Evolutionary conservation across 345 rosid genomes (phyloP).

Genomic region (Citrus unshiu): DNA sequence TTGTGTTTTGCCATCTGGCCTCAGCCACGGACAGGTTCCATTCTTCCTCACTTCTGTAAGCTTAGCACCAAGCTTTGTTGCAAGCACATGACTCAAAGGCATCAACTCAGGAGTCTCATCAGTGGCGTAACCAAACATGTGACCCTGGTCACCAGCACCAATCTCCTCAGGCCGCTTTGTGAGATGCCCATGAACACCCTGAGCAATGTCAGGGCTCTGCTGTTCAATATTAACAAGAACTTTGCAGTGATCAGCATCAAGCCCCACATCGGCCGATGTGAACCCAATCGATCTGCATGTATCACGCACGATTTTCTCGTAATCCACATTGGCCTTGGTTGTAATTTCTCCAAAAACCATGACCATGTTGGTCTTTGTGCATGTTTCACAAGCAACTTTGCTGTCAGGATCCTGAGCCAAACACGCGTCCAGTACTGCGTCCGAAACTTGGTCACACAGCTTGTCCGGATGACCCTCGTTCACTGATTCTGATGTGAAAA

Average conservation of each 20-base stretch:
- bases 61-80: slow-evolving; percentile 75
- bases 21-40: slow-evolving; percentile 48
- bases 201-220: slow-evolving; percentile 73
- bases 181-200: slow-evolving; percentile 72
- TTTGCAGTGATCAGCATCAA: slow-evolving; percentile 66
- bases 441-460: slow-evolving; percentile 75
- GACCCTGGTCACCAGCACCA: slow-evolving; percentile 81
- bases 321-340: slow-evolving; percentile 61
- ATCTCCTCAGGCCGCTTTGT: slow-evolving; percentile 63
- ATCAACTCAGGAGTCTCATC: slow-evolving; percentile 73
- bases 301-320: slow-evolving; percentile 65
- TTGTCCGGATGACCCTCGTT: slow-evolving; percentile 84
- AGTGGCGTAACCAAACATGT: slow-evolving; percentile 74
- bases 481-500: slow-evolving; percentile 70
- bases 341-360: slow-evolving; percentile 79
- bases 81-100: slow-evolving; percentile 70
- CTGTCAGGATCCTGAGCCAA: slow-evolving; percentile 66
- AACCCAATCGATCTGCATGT: slow-evolving; percentile 68
- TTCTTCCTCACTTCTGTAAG: slow-evolving; percentile 68
- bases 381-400: slow-evolving; percentile 76
- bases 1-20: slow-evolving; percentile 64
- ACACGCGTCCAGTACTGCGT: slow-evolving; percentile 68
- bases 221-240: slow-evolving; percentile 69
- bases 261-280: slow-evolving; percentile 54
- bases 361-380: slow-evolving; percentile 79